Conservation (phyloP, 225 moss, liverwort and hornwort genomes). For the Pleurozium schreberi region DNA sequence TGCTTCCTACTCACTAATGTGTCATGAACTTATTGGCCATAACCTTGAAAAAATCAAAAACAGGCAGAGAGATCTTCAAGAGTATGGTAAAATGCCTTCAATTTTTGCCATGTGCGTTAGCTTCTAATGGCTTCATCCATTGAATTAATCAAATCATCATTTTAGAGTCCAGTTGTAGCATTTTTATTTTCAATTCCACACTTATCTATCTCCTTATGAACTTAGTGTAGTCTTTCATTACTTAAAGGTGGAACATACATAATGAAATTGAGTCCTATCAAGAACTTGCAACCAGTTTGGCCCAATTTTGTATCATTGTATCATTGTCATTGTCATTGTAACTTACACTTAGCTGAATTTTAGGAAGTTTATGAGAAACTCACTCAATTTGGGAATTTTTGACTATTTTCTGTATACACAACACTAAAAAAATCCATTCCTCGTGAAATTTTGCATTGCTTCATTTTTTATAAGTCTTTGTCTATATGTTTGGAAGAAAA, state of each 20-base stretch:
- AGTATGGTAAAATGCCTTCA: neutral
- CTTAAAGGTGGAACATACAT: neutral
- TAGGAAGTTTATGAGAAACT: neutral
- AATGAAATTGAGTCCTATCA: neutral
- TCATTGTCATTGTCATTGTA: neutral
- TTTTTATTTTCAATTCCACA: neutral
- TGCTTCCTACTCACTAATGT: no score
- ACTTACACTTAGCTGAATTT: neutral
- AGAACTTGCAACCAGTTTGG: neutral
- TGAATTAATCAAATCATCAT: neutral
- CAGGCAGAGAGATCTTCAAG: neutral
- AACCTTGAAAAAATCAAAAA: no score
- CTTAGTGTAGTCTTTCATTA: rapidly evolving
- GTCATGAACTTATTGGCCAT: no score
- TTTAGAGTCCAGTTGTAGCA: neutral
- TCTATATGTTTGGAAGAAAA: no score
- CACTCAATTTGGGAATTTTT: rapidly evolving
- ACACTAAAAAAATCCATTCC: neutral
- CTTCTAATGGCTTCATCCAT: neutral
- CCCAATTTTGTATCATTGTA: neutral
- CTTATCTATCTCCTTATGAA: neutral
- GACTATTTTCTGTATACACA: neutral
- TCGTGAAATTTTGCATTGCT: neutral
- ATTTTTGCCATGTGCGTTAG: neutral
- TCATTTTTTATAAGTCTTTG: neutral